A percentile compares a stretch with the other conserved stretches of the same genome.
Conservation (phyloP, 371 early-diverging fungal genomes). For the Rhizopus microsporus region DNA sequence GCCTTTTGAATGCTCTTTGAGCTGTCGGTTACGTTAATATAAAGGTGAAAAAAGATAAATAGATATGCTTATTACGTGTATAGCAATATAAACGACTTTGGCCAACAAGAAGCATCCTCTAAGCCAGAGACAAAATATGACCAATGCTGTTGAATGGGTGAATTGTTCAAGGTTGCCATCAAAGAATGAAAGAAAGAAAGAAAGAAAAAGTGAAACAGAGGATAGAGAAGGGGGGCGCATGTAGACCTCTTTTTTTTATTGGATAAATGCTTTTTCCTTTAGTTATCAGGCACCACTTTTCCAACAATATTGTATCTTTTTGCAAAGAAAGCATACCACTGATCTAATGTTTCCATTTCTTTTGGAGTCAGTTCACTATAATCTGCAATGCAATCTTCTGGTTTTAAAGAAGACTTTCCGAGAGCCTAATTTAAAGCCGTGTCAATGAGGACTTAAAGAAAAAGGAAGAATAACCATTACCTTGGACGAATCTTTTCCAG, state of each 20-base stretch:
- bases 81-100: constrained; percentile 36
- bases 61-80: constrained; percentile 31
- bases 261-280: background rate
- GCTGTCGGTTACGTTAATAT: constrained; percentile 7
- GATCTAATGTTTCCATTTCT: constrained; percentile 71
- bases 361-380: constrained; percentile 64
- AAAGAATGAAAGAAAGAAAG: background rate
- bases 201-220: constrained; percentile 3
- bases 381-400: constrained; percentile 75
- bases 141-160: constrained; percentile 31
- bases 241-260: background rate
- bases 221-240: background rate
- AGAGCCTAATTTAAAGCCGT: constrained; percentile 59
- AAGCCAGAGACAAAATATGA: constrained; percentile 39
- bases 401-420: constrained; percentile 74
- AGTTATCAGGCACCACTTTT: constrained; percentile 49
- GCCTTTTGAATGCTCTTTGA: constrained; percentile 40
- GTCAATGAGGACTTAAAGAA: background rate
- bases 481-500: constrained; percentile 81
- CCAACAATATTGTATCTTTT: constrained; percentile 80
- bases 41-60: background rate
- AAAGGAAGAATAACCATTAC: constrained; percentile 26
- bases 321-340: constrained; percentile 77
- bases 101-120: constrained; percentile 43
- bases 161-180: constrained; percentile 28